Conservation (phyloP, 2,329 filamentous ascomycete species). For the Diaporthe batatas region DNA sequence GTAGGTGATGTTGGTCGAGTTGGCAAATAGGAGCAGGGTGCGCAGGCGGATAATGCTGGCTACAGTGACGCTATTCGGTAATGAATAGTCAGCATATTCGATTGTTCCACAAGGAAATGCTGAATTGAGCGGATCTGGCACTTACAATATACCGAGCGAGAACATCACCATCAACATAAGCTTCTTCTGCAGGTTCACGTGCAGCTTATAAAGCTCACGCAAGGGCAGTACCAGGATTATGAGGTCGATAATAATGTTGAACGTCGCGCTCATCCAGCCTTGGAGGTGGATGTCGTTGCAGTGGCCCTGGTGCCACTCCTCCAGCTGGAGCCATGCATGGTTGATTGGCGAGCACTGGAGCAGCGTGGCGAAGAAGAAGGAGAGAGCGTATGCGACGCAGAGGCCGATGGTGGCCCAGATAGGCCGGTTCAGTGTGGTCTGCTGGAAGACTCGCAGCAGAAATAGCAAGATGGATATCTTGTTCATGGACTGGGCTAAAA, state of each 20-base stretch:
- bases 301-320: slow-evolving; percentile 18
- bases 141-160: slow-evolving; percentile 24
- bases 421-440: background rate
- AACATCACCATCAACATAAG: slow-evolving; percentile 20
- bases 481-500: slow-evolving; percentile 16
- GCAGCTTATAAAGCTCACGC: slow-evolving; percentile 36
- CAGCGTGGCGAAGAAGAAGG: slow-evolving; percentile 14
- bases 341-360: slow-evolving; percentile 23
- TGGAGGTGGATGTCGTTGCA: slow-evolving; percentile 30
- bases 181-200: slow-evolving; percentile 23
- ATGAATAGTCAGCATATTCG: background rate
- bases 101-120: too few relatives aligned
- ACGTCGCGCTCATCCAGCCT: slow-evolving; percentile 43
- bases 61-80: background rate
- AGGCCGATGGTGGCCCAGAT: slow-evolving; percentile 5
- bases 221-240: slow-evolving; percentile 52
- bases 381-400: background rate
- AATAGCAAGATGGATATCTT: slow-evolving; percentile 20
- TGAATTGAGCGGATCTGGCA: background rate
- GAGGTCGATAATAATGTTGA: slow-evolving; percentile 53
- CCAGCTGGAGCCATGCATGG: slow-evolving; percentile 19
- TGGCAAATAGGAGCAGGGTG: slow-evolving; percentile 5
- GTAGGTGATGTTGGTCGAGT: slow-evolving; percentile 26
- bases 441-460: slow-evolving; percentile 22
- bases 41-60: slow-evolving; percentile 20